A percentile compares a stretch with the other conserved stretches of the same genome.
phyloP scores from a whole-genome alignment of 2,329 filamentous ascomycete genomes.

The Neobulgaria alba region DNA sequence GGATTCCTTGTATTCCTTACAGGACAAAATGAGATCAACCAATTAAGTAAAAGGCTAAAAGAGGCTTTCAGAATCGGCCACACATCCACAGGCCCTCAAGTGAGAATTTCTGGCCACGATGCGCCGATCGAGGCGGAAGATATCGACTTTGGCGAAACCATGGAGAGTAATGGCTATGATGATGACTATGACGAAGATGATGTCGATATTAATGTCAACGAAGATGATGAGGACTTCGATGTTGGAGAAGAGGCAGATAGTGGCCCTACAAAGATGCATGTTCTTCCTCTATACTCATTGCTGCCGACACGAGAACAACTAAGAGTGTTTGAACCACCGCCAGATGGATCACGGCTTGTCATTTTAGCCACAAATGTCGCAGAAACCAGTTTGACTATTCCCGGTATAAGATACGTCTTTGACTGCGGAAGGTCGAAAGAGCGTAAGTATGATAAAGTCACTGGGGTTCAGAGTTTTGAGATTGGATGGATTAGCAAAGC shows the following conservation, averaged over 20 bases:
- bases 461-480: conserved; percentile 91
- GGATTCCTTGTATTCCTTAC: conserved; percentile 93
- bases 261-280: conserved; percentile 66
- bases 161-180: conserved; percentile 45
- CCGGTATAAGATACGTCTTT: conserved; percentile 90
- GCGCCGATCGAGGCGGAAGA: conserved; percentile 78
- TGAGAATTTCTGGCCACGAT: conserved; percentile 68
- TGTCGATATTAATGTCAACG: conserved; percentile 54
- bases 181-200: conserved; percentile 49
- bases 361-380: conserved; percentile 94
- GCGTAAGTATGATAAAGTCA: conserved; percentile 76
- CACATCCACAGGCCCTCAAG: conserved; percentile 51
- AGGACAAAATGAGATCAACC: conserved; percentile 82
- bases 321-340: conserved; percentile 77
- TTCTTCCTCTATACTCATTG: conserved; percentile 90
- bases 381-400: conserved; percentile 94
- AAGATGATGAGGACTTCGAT: conserved; percentile 40
- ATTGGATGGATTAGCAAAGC: conserved; percentile 97
- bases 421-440: conserved; percentile 91
- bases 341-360: conserved; percentile 74
- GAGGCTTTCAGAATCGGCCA: conserved; percentile 44
- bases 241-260: conserved; percentile 58
- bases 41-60: conserved; percentile 72
- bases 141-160: conserved; percentile 67
- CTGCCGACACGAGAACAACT: conserved; percentile 86